Evolutionary conservation across 2,329 filamentous ascomycete species (phyloP), one percentile per base, ranked within the genome.

Genomic region (Ceratocystis alfenasii): DNA sequence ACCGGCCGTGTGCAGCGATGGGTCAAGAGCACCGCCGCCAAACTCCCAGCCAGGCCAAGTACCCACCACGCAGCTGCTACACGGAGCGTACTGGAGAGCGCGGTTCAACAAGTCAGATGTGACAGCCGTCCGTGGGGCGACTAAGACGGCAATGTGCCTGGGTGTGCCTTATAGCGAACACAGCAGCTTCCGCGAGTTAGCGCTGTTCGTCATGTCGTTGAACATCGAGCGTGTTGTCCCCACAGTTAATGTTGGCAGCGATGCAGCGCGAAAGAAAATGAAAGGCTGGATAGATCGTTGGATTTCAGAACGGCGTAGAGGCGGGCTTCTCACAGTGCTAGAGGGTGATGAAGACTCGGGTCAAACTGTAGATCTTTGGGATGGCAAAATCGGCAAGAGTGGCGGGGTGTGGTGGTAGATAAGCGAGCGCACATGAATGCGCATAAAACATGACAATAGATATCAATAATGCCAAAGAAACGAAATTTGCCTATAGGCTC

Each of bases 131-230:
- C 82, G 90, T 3, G 94, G 94, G 2, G 92, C 88, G 75, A 92
- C 88, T 2, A 82, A 82, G 61, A 87, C 93, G 70, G 89, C 89
- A 46, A 87, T 88, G 74, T 96, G 91, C 74, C 96, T 95, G 70
- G 92, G 90, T 0, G 94, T 97, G 1, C 94, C 94, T 1, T 99
- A 99, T 74, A 92, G 87, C 63, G 94, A 99, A 77, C 94, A 99
- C 74, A 94, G 89, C 74, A 95, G 89, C 68, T 99, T 99, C 73
- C 82, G 93, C 50, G 94, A 99, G 78, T 76, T 99, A 73, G 93
- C 90, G 0, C 87, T 97, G 82, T 99, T 99, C 73, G 84, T 93
- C 70, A 94, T 94, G 80, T 84, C 87, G 22, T 74, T 99, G 74
- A 79, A 89, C 66, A 95, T 99, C 69, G 91, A 93, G 69, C 89